A percentile compares a stretch with the other conserved stretches of the same genome.
Evolutionary conservation across 805 yeast genomes (phyloP).

Genomic region (Cyberlindnera amylophila): DNA sequence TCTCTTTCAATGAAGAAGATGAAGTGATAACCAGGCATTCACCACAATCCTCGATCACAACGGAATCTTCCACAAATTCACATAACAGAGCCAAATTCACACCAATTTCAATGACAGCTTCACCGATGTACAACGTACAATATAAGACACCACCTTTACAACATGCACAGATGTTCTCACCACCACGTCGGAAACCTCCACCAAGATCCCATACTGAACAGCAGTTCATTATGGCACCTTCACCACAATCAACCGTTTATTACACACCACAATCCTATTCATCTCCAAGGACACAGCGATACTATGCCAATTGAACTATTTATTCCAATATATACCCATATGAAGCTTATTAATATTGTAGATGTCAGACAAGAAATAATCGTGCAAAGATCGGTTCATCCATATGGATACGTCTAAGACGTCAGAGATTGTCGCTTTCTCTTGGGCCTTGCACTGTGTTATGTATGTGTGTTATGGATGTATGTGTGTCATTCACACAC

Average conservation of each 20-base stretch:
- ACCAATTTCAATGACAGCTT: neutral
- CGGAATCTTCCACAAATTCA: neutral
- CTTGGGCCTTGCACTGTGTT: too few species aligned
- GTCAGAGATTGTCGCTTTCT: slow-evolving; percentile 2
- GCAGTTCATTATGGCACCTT: neutral
- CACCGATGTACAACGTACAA: neutral
- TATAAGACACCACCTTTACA: neutral
- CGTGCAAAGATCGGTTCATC: neutral
- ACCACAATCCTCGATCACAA: neutral
- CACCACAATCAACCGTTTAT: neutral
- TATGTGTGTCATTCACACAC: too few species aligned
- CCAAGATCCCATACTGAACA: neutral
- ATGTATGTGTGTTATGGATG: too few species aligned
- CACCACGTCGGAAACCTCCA: neutral
- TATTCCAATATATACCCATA: too few species aligned
- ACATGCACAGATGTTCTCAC: neutral
- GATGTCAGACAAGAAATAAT: slow-evolving; percentile 4
- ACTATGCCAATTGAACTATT: too few species aligned
- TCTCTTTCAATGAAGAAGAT: slow-evolving; percentile 6
- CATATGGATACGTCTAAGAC: neutral
- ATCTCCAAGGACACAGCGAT: too few species aligned
- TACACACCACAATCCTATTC: neutral
- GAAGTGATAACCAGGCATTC: slow-evolving; percentile 1
- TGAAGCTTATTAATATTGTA: neutral
- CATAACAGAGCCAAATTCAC: neutral